Percentiles rank a stretch among this genome's conserved stretches.
Conservation (phyloP, 2,329 filamentous ascomycete species). For the Aspergillus nomiae region DNA sequence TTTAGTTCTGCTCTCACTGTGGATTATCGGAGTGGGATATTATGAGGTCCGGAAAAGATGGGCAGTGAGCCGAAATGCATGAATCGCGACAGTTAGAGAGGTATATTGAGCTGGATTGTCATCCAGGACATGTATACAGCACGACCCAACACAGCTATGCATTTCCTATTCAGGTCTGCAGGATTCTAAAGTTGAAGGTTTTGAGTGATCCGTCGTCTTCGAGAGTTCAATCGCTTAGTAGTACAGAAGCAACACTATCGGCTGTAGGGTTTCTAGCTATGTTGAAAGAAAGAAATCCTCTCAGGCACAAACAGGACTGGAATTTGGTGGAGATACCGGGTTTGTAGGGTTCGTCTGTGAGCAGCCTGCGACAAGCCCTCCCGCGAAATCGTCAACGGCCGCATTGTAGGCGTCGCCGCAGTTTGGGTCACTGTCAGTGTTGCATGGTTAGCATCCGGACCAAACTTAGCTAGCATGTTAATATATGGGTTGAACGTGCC, state of each 20-base stretch:
- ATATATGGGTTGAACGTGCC: background rate
- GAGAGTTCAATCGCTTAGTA: background rate
- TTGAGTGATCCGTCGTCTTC: background rate
- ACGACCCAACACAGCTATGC: too few relatives aligned
- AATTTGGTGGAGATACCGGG: background rate
- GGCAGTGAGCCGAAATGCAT: background rate
- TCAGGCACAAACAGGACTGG: background rate
- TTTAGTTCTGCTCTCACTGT: slow-evolving; percentile 12
- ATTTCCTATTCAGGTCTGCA: too few relatives aligned
- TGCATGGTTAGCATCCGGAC: background rate
- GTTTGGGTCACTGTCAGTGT: background rate
- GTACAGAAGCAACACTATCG: background rate
- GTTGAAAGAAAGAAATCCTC: background rate
- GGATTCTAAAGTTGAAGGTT: too few relatives aligned
- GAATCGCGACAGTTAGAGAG: background rate
- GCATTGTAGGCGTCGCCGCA: background rate
- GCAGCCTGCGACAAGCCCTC: background rate
- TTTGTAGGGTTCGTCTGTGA: background rate
- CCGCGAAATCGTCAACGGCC: background rate
- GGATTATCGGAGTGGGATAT: slow-evolving; percentile 13
- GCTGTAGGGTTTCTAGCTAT: background rate
- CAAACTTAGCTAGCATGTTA: background rate
- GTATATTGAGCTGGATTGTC: background rate
- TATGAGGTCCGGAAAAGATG: slow-evolving; percentile 10
- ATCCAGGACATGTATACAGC: too few relatives aligned